Evolutionary conservation across 306 rosid genomes (phyloP), one percentile per base, ranked within the genome.

Genomic region (Alnus rubra): DNA sequence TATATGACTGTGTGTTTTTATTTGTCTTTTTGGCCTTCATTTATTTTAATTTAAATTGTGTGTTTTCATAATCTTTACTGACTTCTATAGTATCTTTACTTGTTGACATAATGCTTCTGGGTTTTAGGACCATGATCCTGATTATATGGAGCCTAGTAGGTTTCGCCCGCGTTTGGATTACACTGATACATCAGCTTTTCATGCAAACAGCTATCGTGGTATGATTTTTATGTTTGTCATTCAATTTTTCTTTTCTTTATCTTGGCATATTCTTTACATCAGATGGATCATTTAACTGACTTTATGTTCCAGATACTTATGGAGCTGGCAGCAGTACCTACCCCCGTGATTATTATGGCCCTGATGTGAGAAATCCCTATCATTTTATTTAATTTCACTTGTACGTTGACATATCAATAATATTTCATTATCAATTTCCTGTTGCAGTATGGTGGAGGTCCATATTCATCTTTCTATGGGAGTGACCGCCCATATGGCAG

Each of bases 91-190:
- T 70, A 33, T 67, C 67, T 52, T 79, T 72, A 55, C 53, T 23
- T 45, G 14, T 83, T 71, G 47, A 50, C 72, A 60, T 56, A 82
- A 18, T 81, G 51, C 67, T 55, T 14, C 15, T 76, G 28, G 60
- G 53, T 70, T 77, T 73, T 73, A 92, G 97, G 96, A 90, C 35
- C 91, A 84, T 71, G 94, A 87, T 59, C 90, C 90, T 82, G 92
- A 84, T 80, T 81, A 84, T 79, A 82, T 83, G 83, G 96, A 88
- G 68, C 91, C 96, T 51, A 78, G 37, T 72, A 82, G 91, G 82
- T n/a, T 75, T 67, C 94, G 92, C 67, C 94, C 90, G 2, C 88
- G 92, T 78, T 78, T 91, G 85, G 93, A 89, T 81, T 88, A 84
- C 78, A 59, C 88, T 56, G 87, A 89, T 78, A 90, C 90, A 2